Evolutionary conservation across 352 stramenopile genomes (phyloP), one percentile per base, ranked within the genome.

Genomic region (Pelagophyceae sp.): DNA sequence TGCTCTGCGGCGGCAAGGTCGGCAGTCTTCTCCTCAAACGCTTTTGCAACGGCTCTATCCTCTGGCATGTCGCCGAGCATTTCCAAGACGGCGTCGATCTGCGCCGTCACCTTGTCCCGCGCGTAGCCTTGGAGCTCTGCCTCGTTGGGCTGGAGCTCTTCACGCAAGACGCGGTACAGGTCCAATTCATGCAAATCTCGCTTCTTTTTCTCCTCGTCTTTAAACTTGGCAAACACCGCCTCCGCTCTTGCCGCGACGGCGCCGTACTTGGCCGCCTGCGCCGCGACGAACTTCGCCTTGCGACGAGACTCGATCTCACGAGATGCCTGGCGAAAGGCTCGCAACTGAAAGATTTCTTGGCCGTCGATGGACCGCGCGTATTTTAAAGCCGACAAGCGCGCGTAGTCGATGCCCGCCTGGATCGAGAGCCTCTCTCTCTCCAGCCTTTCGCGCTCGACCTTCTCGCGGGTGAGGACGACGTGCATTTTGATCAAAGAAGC

Each of bases 391-490:
- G 77, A 72, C 0, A 69, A 35, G 40, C 78, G 74, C 25, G 77
- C 79, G 31, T 69, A 67, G 38, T 78, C 67, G 15, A 67, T 76
- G 19, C 79, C 78, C 60, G 78, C 76, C 15, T 33, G 58, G 23
- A 85, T 67, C 11, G 69, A 51, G 27, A 79, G 78, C 23, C 78
- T 45, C 80, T 85, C 81, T 29, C 67, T 70, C 37, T 45, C 31
- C 45, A 71, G 17, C 23, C 74, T 35, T 33, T 82, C 38, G 63
- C 76, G 80, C 67, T 85, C 79, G 51, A 60, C 38, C 64, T 84
- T 82, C 35, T 86, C 82, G 32, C 83, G 77, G 61, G 84, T 79
- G 37, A 83, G 82, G 35, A 76, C 79, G 40, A 84, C 77, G 23
- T 80, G 77, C 72, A 79, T 83, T 31, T 82, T 78, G 23, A 86